Evolutionary conservation across 306 rosid species (phyloP), one percentile per base, ranked within the genome.

Genomic region (Castanea mollissima): DNA sequence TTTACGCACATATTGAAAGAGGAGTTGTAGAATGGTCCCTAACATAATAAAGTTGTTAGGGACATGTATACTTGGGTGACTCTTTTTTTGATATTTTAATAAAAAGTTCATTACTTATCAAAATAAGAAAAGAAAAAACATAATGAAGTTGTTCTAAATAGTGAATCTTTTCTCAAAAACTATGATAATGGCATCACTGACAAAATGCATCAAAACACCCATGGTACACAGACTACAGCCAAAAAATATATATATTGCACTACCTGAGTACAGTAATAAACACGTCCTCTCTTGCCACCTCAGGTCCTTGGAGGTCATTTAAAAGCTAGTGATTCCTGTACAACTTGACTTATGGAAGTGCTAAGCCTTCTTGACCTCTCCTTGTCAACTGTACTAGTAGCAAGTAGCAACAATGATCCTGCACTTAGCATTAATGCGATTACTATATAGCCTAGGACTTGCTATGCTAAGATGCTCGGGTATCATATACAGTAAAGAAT

Each of bases 221-320:
- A 65, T 55, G 73, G 15, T 73, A 58, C 18, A 77, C 67, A 55
- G 31, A 78, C 29, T 13, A 54, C 72, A 20, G 25, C 65, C 46
- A 16, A 18, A 81, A 23, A 52, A 21, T 27, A 57, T 49, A 71
- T 12, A 8, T 49, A 74, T 74, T n/a, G 69, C 76, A 74, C 67
- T 82, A 93, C 94, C 98, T 90, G 99, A 69, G 99, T 95, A 79
- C 97, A 91, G 84, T 95, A 93, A 88, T 95, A 95, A 63, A 95
- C 93, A 78, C 94, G 94, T 71, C 99, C 99, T 77, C 99, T 89
- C 85, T 79, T 91, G 55, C 97, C 97, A 69, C 98, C 97, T 21
- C 98, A 86, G 67, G 97, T 91, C 83, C 94, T 89, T 68, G 98
- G 99, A 76, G 98, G 99, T 75, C 97, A 77, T 89, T 95, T 95